Conservation (phyloP, 352 stramenopile species). For the Ophiocytium majus region DNA sequence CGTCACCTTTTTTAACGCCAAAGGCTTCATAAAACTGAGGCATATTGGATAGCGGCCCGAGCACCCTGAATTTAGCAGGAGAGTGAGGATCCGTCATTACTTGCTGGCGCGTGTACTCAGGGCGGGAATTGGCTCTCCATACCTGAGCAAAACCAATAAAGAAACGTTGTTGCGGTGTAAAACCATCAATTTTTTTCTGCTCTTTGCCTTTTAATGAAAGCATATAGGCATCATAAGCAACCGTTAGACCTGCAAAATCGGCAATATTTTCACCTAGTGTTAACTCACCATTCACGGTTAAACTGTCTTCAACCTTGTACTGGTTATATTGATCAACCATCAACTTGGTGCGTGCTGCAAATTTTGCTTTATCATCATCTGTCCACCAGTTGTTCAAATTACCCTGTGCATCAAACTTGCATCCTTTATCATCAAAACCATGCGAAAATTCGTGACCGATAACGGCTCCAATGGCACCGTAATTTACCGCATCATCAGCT, state of each 20-base stretch:
- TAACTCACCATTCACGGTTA: background rate
- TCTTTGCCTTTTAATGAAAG: background rate
- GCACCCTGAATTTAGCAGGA: background rate
- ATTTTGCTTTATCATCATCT: background rate
- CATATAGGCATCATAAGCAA: background rate
- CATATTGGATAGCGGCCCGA: background rate
- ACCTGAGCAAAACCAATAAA: background rate
- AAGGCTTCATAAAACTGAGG: background rate
- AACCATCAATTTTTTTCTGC: background rate
- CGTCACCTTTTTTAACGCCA: background rate
- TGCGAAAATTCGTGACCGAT: background rate
- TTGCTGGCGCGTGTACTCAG: background rate
- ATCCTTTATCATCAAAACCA: conserved; percentile 1
- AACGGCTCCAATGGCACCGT: background rate
- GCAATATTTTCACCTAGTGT: conserved; percentile 10
- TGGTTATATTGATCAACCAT: conserved; percentile 5
- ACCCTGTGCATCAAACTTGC: background rate
- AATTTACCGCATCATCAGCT: background rate
- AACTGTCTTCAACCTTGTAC: background rate
- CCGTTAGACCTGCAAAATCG: background rate
- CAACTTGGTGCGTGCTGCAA: background rate
- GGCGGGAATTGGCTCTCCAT: background rate
- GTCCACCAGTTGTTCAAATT: conserved; percentile 10
- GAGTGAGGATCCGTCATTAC: background rate
- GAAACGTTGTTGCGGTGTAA: background rate